A percentile compares a stretch with the other conserved stretches of the same genome.
phyloP scores from a whole-genome alignment of 1,284 basidiomycete genomes.

The Malassezia brasiliensis region DNA sequence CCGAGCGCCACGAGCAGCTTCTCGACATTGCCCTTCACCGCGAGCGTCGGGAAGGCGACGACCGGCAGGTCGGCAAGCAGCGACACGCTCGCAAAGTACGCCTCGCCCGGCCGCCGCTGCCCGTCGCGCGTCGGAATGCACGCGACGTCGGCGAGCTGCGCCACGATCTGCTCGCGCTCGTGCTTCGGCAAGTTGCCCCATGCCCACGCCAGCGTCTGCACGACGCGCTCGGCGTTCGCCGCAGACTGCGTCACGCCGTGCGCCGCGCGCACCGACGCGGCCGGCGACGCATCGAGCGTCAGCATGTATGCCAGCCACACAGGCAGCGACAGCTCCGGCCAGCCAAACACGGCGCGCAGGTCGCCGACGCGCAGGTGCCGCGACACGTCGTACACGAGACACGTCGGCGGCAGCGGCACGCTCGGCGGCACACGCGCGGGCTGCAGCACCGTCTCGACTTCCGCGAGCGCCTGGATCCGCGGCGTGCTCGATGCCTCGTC shows the following conservation, averaged over 20 bases:
- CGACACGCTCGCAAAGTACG: constrained; percentile 80
- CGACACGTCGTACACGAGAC: constrained; percentile 64
- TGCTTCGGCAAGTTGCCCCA: constrained; percentile 64
- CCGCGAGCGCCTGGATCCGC: constrained; percentile 52
- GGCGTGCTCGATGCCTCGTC: constrained; percentile 18
- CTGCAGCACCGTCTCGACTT: constrained; percentile 67
- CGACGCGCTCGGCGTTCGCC: constrained; percentile 71
- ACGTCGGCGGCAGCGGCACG: constrained; percentile 67
- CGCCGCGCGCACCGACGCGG: not conserved
- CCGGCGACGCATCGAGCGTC: constrained; percentile 51
- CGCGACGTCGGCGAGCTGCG: constrained; percentile 57
- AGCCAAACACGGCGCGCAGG: constrained; percentile 53
- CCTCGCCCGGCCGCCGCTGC: constrained; percentile 62
- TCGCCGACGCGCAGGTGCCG: constrained; percentile 53
- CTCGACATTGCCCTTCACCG: constrained; percentile 66
- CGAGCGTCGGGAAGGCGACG: constrained; percentile 61
- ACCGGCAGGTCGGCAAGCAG: constrained; percentile 75
- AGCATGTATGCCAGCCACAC: constrained; percentile 67
- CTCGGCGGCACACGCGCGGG: constrained; percentile 65
- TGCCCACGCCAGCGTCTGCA: constrained; percentile 61
- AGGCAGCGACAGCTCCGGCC: constrained; percentile 66
- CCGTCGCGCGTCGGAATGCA: constrained; percentile 80
- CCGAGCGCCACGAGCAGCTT: constrained; percentile 68
- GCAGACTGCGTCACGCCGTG: constrained; percentile 54
- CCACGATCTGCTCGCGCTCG: constrained; percentile 57